Conservation (phyloP, 305 asterid genomes). For the Euphrasia arctica region DNA sequence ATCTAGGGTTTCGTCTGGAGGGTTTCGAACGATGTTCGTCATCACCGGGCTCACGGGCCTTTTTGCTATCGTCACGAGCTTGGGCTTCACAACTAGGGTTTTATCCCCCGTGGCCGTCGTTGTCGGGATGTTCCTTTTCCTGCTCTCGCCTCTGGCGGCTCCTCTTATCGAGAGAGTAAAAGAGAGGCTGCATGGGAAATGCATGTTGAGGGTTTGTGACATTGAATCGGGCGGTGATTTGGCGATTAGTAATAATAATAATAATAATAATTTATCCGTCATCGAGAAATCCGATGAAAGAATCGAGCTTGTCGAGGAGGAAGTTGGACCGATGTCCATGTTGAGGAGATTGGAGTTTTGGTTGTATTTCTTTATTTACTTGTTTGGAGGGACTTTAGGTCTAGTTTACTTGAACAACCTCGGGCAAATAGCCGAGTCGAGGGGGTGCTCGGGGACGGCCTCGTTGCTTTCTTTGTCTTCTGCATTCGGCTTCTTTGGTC, state of each 20-base stretch:
- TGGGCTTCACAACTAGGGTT: neutral
- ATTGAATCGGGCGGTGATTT: neutral
- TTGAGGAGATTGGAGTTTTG: slow-evolving; percentile 56
- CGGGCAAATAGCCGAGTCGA: slow-evolving; percentile 60
- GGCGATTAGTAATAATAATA: neutral
- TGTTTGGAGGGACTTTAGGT: slow-evolving; percentile 77
- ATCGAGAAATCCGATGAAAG: neutral
- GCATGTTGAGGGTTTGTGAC: slow-evolving; percentile 42
- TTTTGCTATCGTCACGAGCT: slow-evolving; percentile 31
- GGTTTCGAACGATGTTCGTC: slow-evolving; percentile 48
- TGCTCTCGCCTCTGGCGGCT: slow-evolving; percentile 37
- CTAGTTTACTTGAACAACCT: slow-evolving; percentile 69
- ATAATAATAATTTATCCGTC: neutral
- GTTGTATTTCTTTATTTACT: slow-evolving; percentile 61
- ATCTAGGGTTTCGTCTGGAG: slow-evolving; percentile 42
- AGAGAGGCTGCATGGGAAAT: slow-evolving; percentile 36
- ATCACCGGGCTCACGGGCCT: slow-evolving; percentile 45
- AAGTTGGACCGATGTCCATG: slow-evolving; percentile 50
- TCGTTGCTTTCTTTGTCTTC: slow-evolving; percentile 63
- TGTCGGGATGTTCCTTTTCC: slow-evolving; percentile 35
- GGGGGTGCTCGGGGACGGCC: slow-evolving; percentile 49
- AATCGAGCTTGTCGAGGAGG: neutral
- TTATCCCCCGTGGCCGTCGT: slow-evolving; percentile 23
- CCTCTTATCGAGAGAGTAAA: slow-evolving; percentile 45
- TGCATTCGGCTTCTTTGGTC: slow-evolving; percentile 72